These are phyloP conservation scores for Filosporella fistucella DNA, from an alignment of 495 filamentous ascomycete genomes.

Conservation along the genomic window DNA sequence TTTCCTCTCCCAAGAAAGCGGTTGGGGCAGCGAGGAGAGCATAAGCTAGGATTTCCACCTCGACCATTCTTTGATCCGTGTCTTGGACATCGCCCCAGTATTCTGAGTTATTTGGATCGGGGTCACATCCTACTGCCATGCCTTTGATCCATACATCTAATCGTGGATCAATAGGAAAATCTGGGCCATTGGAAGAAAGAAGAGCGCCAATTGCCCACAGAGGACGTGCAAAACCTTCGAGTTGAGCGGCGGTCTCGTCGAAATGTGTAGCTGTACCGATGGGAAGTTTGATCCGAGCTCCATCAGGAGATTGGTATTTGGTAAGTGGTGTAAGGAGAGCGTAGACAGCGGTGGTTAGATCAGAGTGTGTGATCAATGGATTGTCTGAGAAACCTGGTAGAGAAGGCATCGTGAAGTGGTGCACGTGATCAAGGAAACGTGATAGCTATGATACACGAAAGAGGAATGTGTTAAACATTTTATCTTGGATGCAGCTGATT, in stretches of 20 bases:
- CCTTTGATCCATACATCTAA: not conserved
- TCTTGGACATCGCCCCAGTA: conserved; percentile 55
- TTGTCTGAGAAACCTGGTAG: not conserved
- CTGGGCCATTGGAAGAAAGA: conserved; percentile 19
- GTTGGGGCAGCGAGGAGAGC: conserved; percentile 21
- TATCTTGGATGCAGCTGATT: too few species aligned
- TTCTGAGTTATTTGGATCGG: conserved; percentile 39
- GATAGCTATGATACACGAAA: too few species aligned
- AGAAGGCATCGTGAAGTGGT: too few species aligned
- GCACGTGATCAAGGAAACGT: too few species aligned
- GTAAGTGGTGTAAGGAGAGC: conserved; percentile 39
- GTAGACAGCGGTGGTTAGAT: not conserved
- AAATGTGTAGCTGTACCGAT: conserved; percentile 42
- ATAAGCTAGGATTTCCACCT: conserved; percentile 52
- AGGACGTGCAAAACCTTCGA: conserved; percentile 57
- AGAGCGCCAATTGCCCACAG: conserved; percentile 56
- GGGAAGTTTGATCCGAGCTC: conserved; percentile 37
- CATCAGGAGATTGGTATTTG: conserved; percentile 34
- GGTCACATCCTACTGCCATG: conserved; percentile 39
- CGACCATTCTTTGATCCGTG: conserved; percentile 57
- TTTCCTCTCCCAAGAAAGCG: not conserved
- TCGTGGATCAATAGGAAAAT: conserved; percentile 1
- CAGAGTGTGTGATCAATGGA: not conserved
- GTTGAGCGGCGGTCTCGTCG: conserved; percentile 54
- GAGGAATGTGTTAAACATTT: too few species aligned